Evolutionary conservation across 305 asterid genomes (phyloP).

Genomic region (Plantago lanceolata): DNA sequence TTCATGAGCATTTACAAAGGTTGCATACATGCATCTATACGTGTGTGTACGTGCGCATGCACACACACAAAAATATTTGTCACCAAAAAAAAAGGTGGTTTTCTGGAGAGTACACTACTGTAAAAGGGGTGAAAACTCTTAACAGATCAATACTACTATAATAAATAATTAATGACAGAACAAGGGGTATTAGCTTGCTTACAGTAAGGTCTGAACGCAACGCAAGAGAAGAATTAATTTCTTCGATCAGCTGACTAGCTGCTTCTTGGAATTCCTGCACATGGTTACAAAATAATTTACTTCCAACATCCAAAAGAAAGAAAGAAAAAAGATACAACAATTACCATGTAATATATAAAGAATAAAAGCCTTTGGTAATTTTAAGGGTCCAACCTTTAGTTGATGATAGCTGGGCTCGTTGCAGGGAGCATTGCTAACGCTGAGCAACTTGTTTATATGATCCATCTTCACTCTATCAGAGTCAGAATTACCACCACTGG

Average conservation of each 20-base stretch:
- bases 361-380: constrained; percentile 6
- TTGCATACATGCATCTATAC: too few relatives aligned
- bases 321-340: constrained; percentile 5
- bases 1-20: constrained; percentile 4
- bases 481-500: constrained; percentile 32
- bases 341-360: too few relatives aligned
- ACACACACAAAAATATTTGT: too few relatives aligned
- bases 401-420: constrained; percentile 49
- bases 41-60: too few relatives aligned
- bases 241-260: constrained; percentile 55
- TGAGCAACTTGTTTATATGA: constrained; percentile 54
- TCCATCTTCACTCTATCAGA: constrained; percentile 51
- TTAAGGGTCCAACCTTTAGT: constrained; percentile 53
- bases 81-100: too few relatives aligned
- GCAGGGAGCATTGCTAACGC: constrained; percentile 48
- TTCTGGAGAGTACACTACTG: background rate
- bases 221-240: constrained; percentile 56
- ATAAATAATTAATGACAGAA: constrained; percentile 17
- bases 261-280: constrained; percentile 58
- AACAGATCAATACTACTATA: constrained; percentile 10
- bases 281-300: constrained; percentile 26
- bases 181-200: constrained; percentile 32
- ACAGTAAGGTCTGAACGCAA: constrained; percentile 47
- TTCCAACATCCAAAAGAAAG: constrained; percentile 23
- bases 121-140: constrained; percentile 15